Conservation (phyloP, 345 rosid species). For the Pistacia vera region DNA sequence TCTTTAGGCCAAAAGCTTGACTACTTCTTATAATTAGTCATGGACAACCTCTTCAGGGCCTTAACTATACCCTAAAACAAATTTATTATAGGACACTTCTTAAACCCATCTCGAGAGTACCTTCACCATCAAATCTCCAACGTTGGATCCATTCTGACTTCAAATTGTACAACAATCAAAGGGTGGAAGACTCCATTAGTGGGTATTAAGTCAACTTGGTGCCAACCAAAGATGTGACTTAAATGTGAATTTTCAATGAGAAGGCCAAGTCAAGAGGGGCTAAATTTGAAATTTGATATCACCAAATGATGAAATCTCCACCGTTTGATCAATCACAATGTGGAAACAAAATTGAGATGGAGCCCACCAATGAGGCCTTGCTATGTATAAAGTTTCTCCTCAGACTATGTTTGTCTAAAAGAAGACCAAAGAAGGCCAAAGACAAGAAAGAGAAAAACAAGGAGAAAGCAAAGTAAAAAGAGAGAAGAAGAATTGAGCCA, state of each 20-base stretch:
- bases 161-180: not conserved
- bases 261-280: no score
- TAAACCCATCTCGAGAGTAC: not conserved
- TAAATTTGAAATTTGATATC: not conserved
- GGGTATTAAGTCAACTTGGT: not conserved
- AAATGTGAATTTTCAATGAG: no score
- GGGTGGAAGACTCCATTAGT: not conserved
- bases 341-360: slow-evolving; percentile 7
- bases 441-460: slow-evolving; percentile 5
- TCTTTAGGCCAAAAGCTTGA: slow-evolving; percentile 6
- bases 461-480: slow-evolving; percentile 2
- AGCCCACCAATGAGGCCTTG: slow-evolving; percentile 19
- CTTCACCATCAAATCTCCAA: slow-evolving; percentile 12
- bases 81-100: not conserved
- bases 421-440: slow-evolving; percentile 1
- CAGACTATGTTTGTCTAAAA: slow-evolving; percentile 26
- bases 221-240: not conserved
- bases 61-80: not conserved
- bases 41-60: not conserved
- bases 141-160: slow-evolving; percentile 16
- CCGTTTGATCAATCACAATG: slow-evolving; percentile 6
- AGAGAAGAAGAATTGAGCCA: slow-evolving; percentile 20
- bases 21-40: slow-evolving; percentile 10
- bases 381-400: slow-evolving; percentile 22
- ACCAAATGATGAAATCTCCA: not conserved